Evolutionary conservation across 2,329 filamentous ascomycete species (phyloP).

Genomic region (Dryadomyces quercus-mongolicae): DNA sequence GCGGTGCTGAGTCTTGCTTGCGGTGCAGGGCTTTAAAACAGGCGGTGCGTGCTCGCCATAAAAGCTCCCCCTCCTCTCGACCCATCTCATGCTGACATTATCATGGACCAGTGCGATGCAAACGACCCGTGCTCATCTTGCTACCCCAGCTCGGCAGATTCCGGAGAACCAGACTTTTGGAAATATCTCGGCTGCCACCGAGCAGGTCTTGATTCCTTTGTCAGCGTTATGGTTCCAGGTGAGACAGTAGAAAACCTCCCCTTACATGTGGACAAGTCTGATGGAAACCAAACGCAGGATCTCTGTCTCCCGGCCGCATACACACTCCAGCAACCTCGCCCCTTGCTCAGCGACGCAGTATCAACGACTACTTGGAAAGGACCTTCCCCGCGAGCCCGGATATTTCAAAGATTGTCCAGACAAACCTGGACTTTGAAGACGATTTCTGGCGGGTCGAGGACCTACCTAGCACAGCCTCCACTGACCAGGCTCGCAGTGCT

Average conservation of each 20-base stretch:
- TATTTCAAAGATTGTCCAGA: constrained; percentile 27
- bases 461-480: constrained; percentile 26
- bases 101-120: constrained; percentile 33
- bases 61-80: neutral
- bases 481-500: constrained; percentile 30
- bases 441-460: constrained; percentile 47
- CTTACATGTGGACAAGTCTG: neutral
- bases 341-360: constrained; percentile 31
- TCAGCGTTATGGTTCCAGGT: constrained; percentile 39
- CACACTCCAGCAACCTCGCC: constrained; percentile 39
- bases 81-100: neutral
- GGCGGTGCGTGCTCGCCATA: constrained; percentile 22
- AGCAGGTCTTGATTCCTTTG: constrained; percentile 31
- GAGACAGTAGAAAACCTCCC: constrained; percentile 9
- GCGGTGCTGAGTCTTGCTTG: constrained; percentile 35
- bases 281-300: neutral
- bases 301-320: constrained; percentile 11
- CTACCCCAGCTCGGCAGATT: constrained; percentile 18
- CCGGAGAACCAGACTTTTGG: constrained; percentile 31
- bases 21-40: constrained; percentile 35
- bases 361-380: constrained; percentile 40
- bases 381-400: constrained; percentile 30
- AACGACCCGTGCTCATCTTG: constrained; percentile 37
- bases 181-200: constrained; percentile 37
- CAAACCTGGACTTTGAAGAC: constrained; percentile 40